phyloP scores from a whole-genome alignment of 768 basidiomycete genomes.

The Mycena haematopus region DNA sequence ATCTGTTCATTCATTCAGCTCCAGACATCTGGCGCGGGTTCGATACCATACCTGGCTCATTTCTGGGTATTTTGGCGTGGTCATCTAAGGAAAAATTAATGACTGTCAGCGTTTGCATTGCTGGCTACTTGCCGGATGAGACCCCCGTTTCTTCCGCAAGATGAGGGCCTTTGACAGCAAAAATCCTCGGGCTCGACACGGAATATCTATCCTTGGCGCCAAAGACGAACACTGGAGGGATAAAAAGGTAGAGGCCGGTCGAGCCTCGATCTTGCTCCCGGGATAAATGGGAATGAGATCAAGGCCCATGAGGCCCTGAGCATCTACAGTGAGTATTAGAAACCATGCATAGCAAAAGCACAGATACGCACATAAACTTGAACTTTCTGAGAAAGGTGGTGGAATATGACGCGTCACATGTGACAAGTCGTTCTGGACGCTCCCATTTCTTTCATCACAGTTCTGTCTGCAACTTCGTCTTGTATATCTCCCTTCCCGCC shows the following conservation, averaged over 20 bases:
- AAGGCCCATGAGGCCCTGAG: slow-evolving; percentile 43
- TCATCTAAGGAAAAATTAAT: not conserved
- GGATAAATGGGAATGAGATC: slow-evolving; percentile 37
- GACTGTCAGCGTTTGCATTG: not conserved
- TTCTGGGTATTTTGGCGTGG: not conserved
- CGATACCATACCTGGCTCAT: slow-evolving; percentile 9
- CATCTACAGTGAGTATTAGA: slow-evolving; percentile 36
- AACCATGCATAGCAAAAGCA: not conserved
- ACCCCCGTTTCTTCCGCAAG: slow-evolving; percentile 7
- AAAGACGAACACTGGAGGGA: slow-evolving; percentile 7
- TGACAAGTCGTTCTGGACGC: slow-evolving; percentile 4
- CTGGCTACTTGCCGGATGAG: slow-evolving; percentile 3
- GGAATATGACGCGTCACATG: slow-evolving; percentile 31
- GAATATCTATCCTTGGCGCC: slow-evolving; percentile 22
- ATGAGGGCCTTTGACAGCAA: not conserved
- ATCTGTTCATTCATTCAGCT: not conserved
- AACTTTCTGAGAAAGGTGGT: slow-evolving; percentile 4
- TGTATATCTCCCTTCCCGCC: slow-evolving; percentile 43
- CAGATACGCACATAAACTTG: slow-evolving; percentile 17
- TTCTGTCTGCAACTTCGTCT: slow-evolving; percentile 17
- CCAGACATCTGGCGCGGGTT: not conserved
- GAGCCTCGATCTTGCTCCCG: slow-evolving; percentile 29
- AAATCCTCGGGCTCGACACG: not conserved
- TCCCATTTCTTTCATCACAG: slow-evolving; percentile 12
- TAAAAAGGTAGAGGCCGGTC: slow-evolving; percentile 26